phyloP scores from a whole-genome alignment of 192 early-diverging fungal genomes.

The Mortierella alpina region DNA sequence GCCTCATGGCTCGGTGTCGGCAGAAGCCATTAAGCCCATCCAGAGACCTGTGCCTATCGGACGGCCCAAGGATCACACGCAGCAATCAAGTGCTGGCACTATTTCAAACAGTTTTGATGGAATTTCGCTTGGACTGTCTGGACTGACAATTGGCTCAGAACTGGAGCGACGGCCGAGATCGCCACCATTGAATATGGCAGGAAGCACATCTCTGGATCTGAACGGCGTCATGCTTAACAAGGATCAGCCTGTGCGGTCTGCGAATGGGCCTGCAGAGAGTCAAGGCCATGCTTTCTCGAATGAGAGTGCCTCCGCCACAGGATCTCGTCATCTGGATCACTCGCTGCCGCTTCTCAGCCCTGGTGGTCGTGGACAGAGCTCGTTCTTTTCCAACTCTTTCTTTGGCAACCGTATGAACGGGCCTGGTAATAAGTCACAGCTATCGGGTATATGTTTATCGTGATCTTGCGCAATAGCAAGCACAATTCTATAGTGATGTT shows the following conservation, averaged over 20 bases:
- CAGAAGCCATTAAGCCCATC: slow-evolving; percentile 51
- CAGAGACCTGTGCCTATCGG: slow-evolving; percentile 57
- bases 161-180: slow-evolving; percentile 33
- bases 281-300: slow-evolving; percentile 11
- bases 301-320: neutral
- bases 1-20: slow-evolving; percentile 40
- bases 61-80: slow-evolving; percentile 38
- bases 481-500: neutral
- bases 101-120: slow-evolving; percentile 41
- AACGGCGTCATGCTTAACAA: slow-evolving; percentile 27
- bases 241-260: slow-evolving; percentile 11
- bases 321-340: neutral
- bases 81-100: neutral
- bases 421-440: slow-evolving; percentile 17
- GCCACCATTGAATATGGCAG: slow-evolving; percentile 30
- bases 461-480: neutral
- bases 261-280: neutral
- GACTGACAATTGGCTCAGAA: slow-evolving; percentile 31
- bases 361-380: slow-evolving; percentile 15
- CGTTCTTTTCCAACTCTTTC: slow-evolving; percentile 43
- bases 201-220: slow-evolving; percentile 34
- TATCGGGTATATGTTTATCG: neutral
- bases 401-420: slow-evolving; percentile 34
- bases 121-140: slow-evolving; percentile 31
- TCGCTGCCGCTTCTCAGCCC: slow-evolving; percentile 18